Percentiles rank a stretch among this genome's conserved stretches.
These are phyloP conservation scores for Botrytis elliptica DNA, from an alignment of 2,329 filamentous ascomycete species.

Conservation along the genomic window DNA sequence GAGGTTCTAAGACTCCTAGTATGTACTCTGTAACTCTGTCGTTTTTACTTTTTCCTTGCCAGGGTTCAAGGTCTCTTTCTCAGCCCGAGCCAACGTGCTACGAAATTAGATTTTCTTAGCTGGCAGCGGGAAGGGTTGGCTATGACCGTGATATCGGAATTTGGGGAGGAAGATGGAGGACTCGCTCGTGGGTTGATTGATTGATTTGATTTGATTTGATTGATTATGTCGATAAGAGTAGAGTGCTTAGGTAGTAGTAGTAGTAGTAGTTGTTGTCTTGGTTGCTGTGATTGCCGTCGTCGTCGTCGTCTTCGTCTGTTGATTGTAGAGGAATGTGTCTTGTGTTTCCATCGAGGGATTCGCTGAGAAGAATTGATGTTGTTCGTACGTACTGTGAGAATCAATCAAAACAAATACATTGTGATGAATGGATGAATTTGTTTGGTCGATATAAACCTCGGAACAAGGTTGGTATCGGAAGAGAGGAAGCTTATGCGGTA, in stretches of 20 bases:
- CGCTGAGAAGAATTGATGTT: not conserved
- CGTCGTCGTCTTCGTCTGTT: not conserved
- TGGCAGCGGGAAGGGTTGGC: not conserved
- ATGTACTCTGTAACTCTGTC: not conserved
- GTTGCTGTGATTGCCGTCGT: not conserved
- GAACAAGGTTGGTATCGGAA: not conserved
- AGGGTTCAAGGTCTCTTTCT: conserved; percentile 7
- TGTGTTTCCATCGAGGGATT: not conserved
- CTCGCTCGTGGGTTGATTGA: not conserved
- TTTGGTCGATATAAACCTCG: not conserved
- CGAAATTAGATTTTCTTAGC: conserved; percentile 3
- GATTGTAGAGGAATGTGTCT: not conserved
- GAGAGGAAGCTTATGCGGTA: conserved; percentile 1
- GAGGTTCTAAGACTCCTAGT: not conserved
- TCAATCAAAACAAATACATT: not conserved
- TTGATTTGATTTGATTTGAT: not conserved
- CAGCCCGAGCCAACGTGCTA: conserved; percentile 2
- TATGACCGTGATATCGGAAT: conserved; percentile 10
- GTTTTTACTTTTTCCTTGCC: not conserved
- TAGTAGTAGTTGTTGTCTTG: not conserved
- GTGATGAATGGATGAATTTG: not conserved
- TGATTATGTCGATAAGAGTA: conserved; percentile 3
- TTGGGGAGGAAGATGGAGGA: not conserved
- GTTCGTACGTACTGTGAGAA: not conserved
- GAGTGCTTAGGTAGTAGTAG: not conserved